Conservation (phyloP, 2,329 filamentous ascomycete genomes). For the Aspergillus alliaceus region DNA sequence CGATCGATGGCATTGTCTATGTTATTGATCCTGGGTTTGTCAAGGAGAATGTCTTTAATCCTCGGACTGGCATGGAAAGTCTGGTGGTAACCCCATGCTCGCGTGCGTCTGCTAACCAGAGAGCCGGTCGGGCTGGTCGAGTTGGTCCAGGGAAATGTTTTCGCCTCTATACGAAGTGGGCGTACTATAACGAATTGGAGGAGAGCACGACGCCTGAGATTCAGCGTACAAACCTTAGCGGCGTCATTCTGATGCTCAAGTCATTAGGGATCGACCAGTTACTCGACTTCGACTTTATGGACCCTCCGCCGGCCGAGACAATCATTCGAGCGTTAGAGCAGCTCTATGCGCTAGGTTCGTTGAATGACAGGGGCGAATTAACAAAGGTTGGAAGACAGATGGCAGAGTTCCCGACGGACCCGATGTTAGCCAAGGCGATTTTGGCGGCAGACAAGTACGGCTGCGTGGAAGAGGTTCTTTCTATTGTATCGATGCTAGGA, state of each 20-base stretch:
- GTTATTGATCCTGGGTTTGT: slow-evolving; percentile 95
- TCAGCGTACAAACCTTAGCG: slow-evolving; percentile 82
- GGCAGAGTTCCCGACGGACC: slow-evolving; percentile 91
- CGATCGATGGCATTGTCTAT: slow-evolving; percentile 93
- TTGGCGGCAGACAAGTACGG: slow-evolving; percentile 84
- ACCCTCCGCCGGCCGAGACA: slow-evolving; percentile 84
- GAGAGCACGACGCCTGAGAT: slow-evolving; percentile 92
- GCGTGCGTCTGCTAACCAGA: slow-evolving; percentile 86
- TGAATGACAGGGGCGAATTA: slow-evolving; percentile 84
- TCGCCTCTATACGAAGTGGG: slow-evolving; percentile 87
- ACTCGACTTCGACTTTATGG: slow-evolving; percentile 94
- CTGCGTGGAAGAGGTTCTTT: slow-evolving; percentile 91
- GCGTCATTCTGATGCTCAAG: slow-evolving; percentile 81
- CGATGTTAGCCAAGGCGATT: slow-evolving; percentile 86
- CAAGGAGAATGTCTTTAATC: slow-evolving; percentile 93
- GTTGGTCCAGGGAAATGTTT: slow-evolving; percentile 93
- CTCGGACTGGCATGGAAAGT: slow-evolving; percentile 87
- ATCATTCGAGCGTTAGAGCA: slow-evolving; percentile 87
- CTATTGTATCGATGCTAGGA: slow-evolving; percentile 90
- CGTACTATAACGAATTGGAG: slow-evolving; percentile 92
- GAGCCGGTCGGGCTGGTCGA: slow-evolving; percentile 88
- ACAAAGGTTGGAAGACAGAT: slow-evolving; percentile 92
- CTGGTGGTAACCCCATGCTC: slow-evolving; percentile 89
- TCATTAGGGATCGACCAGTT: slow-evolving; percentile 89
- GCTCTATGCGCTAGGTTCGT: slow-evolving; percentile 83